These are phyloP conservation scores for Musa itinerans DNA, from an alignment of 176 grass and related monocot genomes.

Conservation along the genomic window DNA sequence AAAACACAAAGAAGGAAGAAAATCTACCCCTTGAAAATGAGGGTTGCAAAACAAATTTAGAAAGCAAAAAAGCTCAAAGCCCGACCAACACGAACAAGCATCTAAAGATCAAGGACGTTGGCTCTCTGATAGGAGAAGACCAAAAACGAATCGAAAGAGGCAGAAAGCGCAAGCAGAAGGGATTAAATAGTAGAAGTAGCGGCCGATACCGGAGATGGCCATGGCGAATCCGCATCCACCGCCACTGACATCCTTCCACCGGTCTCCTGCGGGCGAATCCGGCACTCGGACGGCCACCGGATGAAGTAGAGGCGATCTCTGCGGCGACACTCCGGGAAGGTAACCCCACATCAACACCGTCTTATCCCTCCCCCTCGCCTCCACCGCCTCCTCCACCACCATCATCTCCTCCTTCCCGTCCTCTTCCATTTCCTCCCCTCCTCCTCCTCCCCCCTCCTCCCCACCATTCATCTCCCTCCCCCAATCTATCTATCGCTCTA, in stretches of 20 bases:
- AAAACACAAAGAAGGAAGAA: not conserved
- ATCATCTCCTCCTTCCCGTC: constrained; percentile 10
- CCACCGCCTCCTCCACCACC: constrained; percentile 18
- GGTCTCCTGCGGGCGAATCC: constrained; percentile 33
- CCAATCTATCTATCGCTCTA: not conserved
- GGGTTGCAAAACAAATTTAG: not conserved
- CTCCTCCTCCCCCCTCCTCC: constrained; percentile 18
- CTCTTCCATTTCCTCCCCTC: constrained; percentile 27
- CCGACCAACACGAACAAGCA: not conserved
- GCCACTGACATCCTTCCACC: constrained; percentile 82
- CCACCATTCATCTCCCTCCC: constrained; percentile 60
- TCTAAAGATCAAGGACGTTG: not conserved
- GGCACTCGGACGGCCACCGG: constrained; percentile 65
- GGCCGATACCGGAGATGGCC: constrained; percentile 65
- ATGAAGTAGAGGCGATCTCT: constrained; percentile 79
- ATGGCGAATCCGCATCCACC: constrained; percentile 96
- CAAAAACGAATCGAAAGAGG: not conserved
- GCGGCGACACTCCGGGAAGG: constrained; percentile 78
- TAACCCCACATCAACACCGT: constrained; percentile 96
- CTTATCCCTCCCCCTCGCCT: constrained; percentile 24
- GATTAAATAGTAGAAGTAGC: not conserved
- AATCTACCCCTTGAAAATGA: no score
- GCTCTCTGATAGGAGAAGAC: not conserved
- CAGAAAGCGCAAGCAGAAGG: not conserved
- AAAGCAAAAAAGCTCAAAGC: not conserved